Base-by-base conservation (phyloP, 179 eudicot genomes). In the Camellia oleifera region DNA sequence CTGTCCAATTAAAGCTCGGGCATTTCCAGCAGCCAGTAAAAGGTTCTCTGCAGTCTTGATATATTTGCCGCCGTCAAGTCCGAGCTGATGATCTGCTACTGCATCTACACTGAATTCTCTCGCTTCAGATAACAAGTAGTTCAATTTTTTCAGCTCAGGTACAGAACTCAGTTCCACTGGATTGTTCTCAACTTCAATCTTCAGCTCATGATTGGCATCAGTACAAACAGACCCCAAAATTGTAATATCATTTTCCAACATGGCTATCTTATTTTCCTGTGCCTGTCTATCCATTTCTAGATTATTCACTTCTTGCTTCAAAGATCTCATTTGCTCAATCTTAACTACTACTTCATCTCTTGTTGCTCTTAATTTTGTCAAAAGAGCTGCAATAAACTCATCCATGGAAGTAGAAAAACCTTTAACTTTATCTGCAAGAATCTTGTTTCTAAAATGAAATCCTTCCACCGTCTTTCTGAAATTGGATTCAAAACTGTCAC, bases 151-250 rank as follows among this genome's bases (percentile, higher is more conserved):
- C 77, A 71, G 66, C 69, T 82, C 86, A 56, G 77, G 70, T 74
- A 78, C 54, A 78, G 88, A 84, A 68, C 69, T 72, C 62, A 81
- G 69, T 54, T 84, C 88, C 58, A 48, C 76, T 74, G 50, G 61
- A 78, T 63, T 81, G 45, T 84, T 82, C 74, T 77, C 81, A 65
- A 79, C 63, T 78, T 85, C 86, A 45, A 40, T 74, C 69, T 89
- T 85, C 84, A 93, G 83, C 74, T 84, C 83, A 70, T 83, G 77
- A 9, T 91, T 81, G 79, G 91, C 93, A 80, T 88, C 86, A 58
- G 83, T 57, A 83, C 97, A 93, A 82, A 91, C 93, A 81, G 95
- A 88, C 71, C 83, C 80, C 75, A 95, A 79, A 82, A 82, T 72
- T 69, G 83, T 77, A 76, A 83, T 81, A 65, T 83, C 92, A 71